Base-by-base conservation (phyloP, 2,329 filamentous ascomycete genomes). In the Fusarium tupiense region DNA sequence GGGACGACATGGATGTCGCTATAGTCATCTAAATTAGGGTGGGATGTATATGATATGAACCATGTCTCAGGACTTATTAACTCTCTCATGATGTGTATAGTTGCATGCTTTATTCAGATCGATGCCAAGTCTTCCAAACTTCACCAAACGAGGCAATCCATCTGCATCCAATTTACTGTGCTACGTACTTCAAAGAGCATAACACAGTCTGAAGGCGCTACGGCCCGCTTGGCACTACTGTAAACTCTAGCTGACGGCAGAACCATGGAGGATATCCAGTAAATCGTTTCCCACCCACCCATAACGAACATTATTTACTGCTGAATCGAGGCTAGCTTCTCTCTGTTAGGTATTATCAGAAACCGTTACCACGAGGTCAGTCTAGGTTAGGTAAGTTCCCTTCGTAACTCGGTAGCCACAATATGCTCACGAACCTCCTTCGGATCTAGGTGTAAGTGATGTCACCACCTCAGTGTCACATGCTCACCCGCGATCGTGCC, bases 391-490 rank as follows among this genome's bases (percentile, higher is more conserved):
- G 35, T 20, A 44, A 35, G 49, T 37, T 35, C 16, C 20, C 46
- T 29, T 31, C 8, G n/a, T 20, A 35, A 53, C 22, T 33, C 2
- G 17, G 31, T 35, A 24, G 31, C 22, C 50, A 58, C 49, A 57
- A 33, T 22, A 44, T 50, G 44, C 44, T 38, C 54, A n/a, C 44
- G 66, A 49, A 47, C 54, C 35, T 43, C 58, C 35, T 43, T 53
- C 47, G 41, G 44, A 22, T 29, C 22, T 41, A 40, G 58, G 71
- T 76, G 74, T 37, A 54, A 56, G 74, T 76, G 74, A 76, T 74
- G 74, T 76, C 74, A 76, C 64, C 58, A 35, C 33, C 33, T 35
- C 33, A 67, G 69, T 75, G 74, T 76, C 74, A 76, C 74, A 76
- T 76, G 74, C 64, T 53, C 73, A 64, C 47, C 38, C 24, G 33